phyloP scores from a whole-genome alignment of 2,329 filamentous ascomycete genomes.

The Colletotrichum liaoningense region DNA sequence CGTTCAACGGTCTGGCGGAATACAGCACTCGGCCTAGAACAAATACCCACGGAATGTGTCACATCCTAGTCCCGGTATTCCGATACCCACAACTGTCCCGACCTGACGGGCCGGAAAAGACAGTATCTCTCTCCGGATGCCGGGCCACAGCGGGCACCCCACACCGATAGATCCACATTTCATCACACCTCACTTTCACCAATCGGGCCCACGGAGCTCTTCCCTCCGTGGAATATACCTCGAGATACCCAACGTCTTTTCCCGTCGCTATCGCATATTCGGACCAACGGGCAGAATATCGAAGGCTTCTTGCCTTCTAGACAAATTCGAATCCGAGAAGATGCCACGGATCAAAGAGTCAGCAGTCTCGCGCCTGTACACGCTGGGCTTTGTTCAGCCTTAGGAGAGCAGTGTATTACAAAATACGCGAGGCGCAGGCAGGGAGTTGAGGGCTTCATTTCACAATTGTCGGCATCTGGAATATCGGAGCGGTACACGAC shows the following conservation, averaged over 20 bases:
- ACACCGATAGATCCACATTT: constrained; percentile 18
- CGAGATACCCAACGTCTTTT: background rate
- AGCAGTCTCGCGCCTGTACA: background rate
- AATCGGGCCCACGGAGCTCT: constrained; percentile 22
- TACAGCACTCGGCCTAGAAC: background rate
- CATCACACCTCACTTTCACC: constrained; percentile 10
- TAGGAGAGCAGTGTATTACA: background rate
- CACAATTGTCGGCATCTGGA: background rate
- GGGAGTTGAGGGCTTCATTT: too few species aligned
- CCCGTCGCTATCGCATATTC: background rate
- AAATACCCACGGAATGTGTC: background rate
- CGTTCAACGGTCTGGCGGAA: background rate
- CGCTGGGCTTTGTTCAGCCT: background rate
- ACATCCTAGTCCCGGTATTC: background rate
- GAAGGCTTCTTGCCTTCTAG: background rate
- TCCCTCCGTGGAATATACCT: constrained; percentile 10
- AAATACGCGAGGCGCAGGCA: background rate
- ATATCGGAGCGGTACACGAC: constrained; percentile 7
- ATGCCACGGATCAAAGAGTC: background rate
- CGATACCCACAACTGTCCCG: background rate
- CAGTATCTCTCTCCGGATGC: background rate
- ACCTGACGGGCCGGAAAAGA: constrained; percentile 12
- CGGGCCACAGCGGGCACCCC: background rate
- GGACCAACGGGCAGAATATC: background rate
- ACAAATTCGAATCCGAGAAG: background rate